Conservation (phyloP, 2,329 filamentous ascomycete species). For the Talaromyces sp. region DNA sequence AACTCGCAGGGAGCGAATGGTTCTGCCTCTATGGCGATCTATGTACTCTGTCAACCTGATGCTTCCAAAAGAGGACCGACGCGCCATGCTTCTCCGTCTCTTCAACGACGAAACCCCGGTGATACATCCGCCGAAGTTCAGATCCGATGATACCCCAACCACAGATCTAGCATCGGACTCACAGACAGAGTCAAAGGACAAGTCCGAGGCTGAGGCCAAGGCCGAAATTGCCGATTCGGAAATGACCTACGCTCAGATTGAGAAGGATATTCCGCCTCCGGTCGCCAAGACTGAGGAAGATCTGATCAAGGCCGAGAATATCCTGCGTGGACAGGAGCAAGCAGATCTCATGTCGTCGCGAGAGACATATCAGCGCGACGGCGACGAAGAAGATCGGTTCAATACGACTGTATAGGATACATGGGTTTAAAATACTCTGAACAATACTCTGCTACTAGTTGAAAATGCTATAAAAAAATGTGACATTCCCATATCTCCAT, state of each 20-base stretch:
- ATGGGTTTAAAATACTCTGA: neutral
- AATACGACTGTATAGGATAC: conserved; percentile 43
- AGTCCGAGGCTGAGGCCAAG: neutral
- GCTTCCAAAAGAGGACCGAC: conserved; percentile 94
- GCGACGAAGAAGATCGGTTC: conserved; percentile 42
- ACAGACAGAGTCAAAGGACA: neutral
- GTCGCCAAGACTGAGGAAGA: conserved; percentile 28
- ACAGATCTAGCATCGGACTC: neutral
- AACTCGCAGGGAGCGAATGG: conserved; percentile 64
- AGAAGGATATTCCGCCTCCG: conserved; percentile 12
- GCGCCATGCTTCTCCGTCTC: conserved; percentile 83
- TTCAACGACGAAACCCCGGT: conserved; percentile 86
- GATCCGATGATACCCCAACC: neutral
- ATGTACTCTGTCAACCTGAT: conserved; percentile 90
- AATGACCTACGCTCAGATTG: conserved; percentile 1
- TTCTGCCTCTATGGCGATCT: conserved; percentile 90
- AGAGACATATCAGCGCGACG: conserved; percentile 41
- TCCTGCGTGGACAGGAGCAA: conserved; percentile 34
- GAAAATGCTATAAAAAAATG: neutral
- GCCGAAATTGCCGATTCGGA: conserved; percentile 4
- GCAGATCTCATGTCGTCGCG: conserved; percentile 37
- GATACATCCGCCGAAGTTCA: conserved; percentile 50
- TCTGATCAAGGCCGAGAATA: conserved; percentile 36
- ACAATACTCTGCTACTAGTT: neutral
- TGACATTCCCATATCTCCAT: neutral